Base-by-base conservation (phyloP, 129 eudicot genomes). In the Calendula officinalis region DNA sequence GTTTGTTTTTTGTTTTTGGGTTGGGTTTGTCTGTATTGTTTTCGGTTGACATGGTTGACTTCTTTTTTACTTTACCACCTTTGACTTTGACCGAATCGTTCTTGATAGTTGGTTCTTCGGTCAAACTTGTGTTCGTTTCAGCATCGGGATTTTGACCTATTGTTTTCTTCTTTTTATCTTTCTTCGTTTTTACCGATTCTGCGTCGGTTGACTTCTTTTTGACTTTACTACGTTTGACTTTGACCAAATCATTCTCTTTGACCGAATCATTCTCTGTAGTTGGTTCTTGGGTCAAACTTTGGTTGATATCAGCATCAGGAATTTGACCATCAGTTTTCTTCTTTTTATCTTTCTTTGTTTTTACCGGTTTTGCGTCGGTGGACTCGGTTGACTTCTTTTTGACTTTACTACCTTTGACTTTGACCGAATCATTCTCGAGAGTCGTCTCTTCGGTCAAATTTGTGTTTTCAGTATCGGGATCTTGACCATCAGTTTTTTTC, bases 1-100 rank as follows among this genome's bases (percentile, higher is more conserved):
- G 12, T 57, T 78, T 78, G 6, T 59, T 63, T 38, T 82, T 64
- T 42, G 80, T 51, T 17, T 70, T 70, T 30, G 78, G 32, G 60
- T 58, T 71, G 37, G 78, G 32, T 69, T 58, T 71, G 37, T 69
- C 66, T 0, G 50, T 58, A 35, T 16, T 62, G 49, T 68, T 60
- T 3, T 49, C 41, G 42, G 52, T 38, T 7, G 43, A 7, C 53
- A 59, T 77, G 30, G 30, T 22, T 22, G 30, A 22, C 30, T 22
- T 22, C 30, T 22, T 22, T 22, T 22, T 22, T 22, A 22, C 30
- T 22, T 22, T 22, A 22, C 30, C 2, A 22, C 30, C 30, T 22
- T 2, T 22, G 30, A 22, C 30, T 22, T 22, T 22, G 30, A 22
- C 30, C n/a, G n/a, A n/a, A n/a, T n/a, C 2, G 30, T 22, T 22